Evolutionary conservation across 805 yeast species (phyloP).

Genomic region (Ogataea thermomethanolica): DNA sequence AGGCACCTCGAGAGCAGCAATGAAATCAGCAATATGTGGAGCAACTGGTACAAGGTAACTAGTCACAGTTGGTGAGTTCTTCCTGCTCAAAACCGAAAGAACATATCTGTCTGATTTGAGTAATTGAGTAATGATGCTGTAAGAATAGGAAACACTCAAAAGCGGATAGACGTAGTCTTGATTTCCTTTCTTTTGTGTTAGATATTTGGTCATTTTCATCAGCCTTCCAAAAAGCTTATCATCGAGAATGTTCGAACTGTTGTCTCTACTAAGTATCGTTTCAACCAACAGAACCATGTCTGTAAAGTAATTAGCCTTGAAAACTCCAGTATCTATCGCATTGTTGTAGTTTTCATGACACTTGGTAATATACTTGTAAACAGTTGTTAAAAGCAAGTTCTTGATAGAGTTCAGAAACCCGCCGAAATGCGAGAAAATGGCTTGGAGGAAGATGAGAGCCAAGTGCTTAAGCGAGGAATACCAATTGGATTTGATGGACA

Average conservation of each 20-base stretch:
- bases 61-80: constrained; percentile 17
- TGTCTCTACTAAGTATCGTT: constrained; percentile 29
- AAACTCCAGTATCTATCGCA: constrained; percentile 29
- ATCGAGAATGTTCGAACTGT: constrained; percentile 27
- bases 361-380: constrained; percentile 33
- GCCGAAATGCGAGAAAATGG: constrained; percentile 30
- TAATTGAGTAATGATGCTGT: constrained; percentile 27
- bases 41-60: constrained; percentile 24
- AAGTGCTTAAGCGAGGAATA: constrained; percentile 31
- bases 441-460: constrained; percentile 28
- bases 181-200: constrained; percentile 20
- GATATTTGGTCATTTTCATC: constrained; percentile 27
- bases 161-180: constrained; percentile 30
- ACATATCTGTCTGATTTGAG: constrained; percentile 33
- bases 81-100: constrained; percentile 24
- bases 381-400: constrained; percentile 23
- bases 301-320: constrained; percentile 33
- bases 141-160: constrained; percentile 28
- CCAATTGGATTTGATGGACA: constrained; percentile 33
- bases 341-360: constrained; percentile 34
- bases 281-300: constrained; percentile 30
- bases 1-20: constrained; percentile 27
- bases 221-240: constrained; percentile 31
- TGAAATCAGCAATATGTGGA: constrained; percentile 17
- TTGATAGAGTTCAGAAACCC: constrained; percentile 35